phyloP scores from a whole-genome alignment of 1,284 basidiomycete species.

The Bothia castanella region DNA sequence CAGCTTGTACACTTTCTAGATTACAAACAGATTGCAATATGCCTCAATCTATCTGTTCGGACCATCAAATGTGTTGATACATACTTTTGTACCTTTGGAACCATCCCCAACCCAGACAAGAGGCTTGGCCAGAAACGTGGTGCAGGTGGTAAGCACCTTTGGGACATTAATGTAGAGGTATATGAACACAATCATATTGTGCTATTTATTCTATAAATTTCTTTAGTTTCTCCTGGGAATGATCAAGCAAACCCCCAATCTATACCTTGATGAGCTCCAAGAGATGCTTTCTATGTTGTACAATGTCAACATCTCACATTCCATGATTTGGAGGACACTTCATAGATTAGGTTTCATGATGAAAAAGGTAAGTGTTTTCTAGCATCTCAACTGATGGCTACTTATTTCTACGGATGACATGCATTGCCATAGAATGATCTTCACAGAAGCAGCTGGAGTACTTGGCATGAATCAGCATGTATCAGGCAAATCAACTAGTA shows the following conservation, averaged over 20 bases:
- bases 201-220: too few relatives aligned
- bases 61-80: not conserved
- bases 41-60: not conserved
- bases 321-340: conserved; percentile 24
- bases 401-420: conserved; percentile 19
- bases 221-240: not conserved
- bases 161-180: conserved; percentile 4
- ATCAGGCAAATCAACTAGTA: conserved; percentile 26
- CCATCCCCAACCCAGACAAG: conserved; percentile 1
- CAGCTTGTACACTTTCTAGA: not conserved
- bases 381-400: not conserved
- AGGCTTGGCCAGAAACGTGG: too few relatives aligned
- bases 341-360: conserved; percentile 14
- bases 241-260: not conserved
- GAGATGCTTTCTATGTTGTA: not conserved
- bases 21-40: not conserved
- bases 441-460: conserved; percentile 22
- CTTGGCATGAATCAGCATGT: conserved; percentile 20
- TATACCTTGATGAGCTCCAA: not conserved
- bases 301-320: conserved; percentile 2
- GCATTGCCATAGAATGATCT: conserved; percentile 23
- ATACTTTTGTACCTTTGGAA: conserved; percentile 1
- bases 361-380: conserved; percentile 30
- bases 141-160: not conserved
- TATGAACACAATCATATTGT: not conserved